These are phyloP conservation scores for Cornus controversa DNA, from an alignment of 148 eudicot species.

Conservation along the genomic window DNA sequence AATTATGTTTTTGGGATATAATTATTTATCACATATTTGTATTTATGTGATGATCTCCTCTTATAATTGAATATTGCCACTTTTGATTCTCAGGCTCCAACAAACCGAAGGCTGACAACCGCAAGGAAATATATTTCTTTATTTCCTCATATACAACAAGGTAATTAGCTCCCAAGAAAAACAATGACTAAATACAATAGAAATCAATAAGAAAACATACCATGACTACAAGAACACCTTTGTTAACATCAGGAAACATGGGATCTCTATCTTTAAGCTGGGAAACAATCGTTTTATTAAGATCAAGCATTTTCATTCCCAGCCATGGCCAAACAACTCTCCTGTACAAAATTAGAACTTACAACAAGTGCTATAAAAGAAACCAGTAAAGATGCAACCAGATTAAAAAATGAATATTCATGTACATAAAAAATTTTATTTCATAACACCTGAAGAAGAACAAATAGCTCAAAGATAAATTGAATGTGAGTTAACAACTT, in stretches of 20 bases:
- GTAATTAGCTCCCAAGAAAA: background rate
- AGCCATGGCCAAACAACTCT: constrained; percentile 49
- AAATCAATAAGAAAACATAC: constrained; percentile 15
- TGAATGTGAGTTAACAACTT: background rate
- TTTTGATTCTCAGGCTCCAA: no score
- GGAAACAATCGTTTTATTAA: constrained; percentile 34
- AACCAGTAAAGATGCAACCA: background rate
- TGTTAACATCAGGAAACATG: constrained; percentile 29
- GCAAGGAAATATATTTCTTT: no score
- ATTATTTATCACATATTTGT: no score
- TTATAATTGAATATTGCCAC: no score
- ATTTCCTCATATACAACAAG: background rate
- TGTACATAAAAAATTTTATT: background rate
- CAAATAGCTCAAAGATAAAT: background rate
- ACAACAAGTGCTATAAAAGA: background rate
- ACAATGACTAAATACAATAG: background rate
- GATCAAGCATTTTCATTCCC: constrained; percentile 46
- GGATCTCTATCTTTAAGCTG: constrained; percentile 38
- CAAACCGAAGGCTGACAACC: no score
- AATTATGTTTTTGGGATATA: no score
- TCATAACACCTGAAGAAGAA: background rate
- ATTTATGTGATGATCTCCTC: no score
- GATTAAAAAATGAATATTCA: background rate
- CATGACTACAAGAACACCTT: constrained; percentile 42
- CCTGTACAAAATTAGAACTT: constrained; percentile 21